A percentile compares a stretch with the other conserved stretches of the same genome.
These are phyloP conservation scores for Funneliformis caledonium DNA, from an alignment of 371 early-diverging fungal genomes.

Conservation along the genomic window DNA sequence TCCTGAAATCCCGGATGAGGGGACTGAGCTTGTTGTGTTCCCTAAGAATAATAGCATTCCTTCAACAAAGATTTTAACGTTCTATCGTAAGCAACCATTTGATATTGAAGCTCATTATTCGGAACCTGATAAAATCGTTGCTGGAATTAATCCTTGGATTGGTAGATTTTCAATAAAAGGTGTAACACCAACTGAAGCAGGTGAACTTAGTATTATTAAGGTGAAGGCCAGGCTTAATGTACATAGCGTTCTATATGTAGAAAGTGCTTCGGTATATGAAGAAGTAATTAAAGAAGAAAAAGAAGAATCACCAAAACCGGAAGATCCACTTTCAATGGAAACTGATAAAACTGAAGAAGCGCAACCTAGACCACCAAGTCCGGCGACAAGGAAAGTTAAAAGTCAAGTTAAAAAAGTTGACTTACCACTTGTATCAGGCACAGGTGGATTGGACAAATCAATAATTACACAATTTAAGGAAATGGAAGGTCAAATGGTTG, in stretches of 20 bases:
- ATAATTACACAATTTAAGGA: conserved; percentile 69
- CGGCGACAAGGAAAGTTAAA: conserved; percentile 70
- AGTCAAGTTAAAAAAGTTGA: conserved; percentile 90
- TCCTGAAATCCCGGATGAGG: conserved; percentile 68
- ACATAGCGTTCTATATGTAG: conserved; percentile 71
- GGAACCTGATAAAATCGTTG: conserved; percentile 66
- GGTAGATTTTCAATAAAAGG: conserved; percentile 70
- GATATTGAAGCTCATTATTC: conserved; percentile 79
- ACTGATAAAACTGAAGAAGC: conserved; percentile 57
- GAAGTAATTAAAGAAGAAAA: conserved; percentile 79
- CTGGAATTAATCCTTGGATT: conserved; percentile 74
- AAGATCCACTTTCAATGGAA: conserved; percentile 77
- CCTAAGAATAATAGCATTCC: conserved; percentile 76
- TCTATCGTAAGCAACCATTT: conserved; percentile 82
- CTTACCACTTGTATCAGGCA: conserved; percentile 71
- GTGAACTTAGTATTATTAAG: conserved; percentile 73
- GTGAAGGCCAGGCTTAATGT: conserved; percentile 76
- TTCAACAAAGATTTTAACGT: conserved; percentile 86
- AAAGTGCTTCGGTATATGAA: conserved; percentile 88
- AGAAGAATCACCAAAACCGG: conserved; percentile 41
- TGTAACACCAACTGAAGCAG: conserved; percentile 53
- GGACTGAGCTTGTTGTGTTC: conserved; percentile 75
- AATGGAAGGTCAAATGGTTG: conserved; percentile 85
- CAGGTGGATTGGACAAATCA: conserved; percentile 61
- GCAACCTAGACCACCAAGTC: conserved; percentile 54